A percentile compares a stretch with the other conserved stretches of the same genome.
Evolutionary conservation across 1,284 basidiomycete species (phyloP).

Genomic region (Heliocybe sulcata): DNA sequence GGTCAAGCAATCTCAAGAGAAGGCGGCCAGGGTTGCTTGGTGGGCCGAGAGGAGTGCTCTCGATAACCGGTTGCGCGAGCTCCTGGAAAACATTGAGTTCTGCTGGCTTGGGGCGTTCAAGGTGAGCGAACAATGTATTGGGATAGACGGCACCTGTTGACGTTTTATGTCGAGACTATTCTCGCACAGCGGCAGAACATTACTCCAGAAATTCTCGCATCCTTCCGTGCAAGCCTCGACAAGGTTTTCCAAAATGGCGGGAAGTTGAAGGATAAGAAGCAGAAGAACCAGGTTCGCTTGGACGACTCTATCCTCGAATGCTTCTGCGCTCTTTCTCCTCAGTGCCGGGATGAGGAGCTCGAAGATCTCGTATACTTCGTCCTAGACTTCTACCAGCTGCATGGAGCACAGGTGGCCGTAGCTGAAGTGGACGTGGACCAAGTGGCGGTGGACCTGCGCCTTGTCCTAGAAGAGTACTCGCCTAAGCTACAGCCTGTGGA

Average conservation of each 20-base stretch:
- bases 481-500: constrained; percentile 9
- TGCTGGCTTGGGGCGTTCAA: constrained; percentile 98
- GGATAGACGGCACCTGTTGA: neutral
- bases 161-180: constrained; percentile 57
- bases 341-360: constrained; percentile 87
- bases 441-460: constrained; percentile 69
- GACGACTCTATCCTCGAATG: constrained; percentile 79
- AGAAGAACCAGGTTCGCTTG: constrained; percentile 43
- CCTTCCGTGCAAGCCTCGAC: constrained; percentile 58
- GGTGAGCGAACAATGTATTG: constrained; percentile 35
- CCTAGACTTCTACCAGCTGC: constrained; percentile 90
- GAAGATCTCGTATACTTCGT: constrained; percentile 95
- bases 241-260: constrained; percentile 67
- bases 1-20: constrained; percentile 52
- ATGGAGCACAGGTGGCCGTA: constrained; percentile 83
- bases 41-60: constrained; percentile 78
- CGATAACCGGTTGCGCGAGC: constrained; percentile 68
- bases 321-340: constrained; percentile 77
- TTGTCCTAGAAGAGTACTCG: constrained; percentile 63
- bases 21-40: constrained; percentile 69
- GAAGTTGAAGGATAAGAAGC: constrained; percentile 52
- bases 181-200: constrained; percentile 20
- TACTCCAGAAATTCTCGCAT: neutral
- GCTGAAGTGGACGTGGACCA: constrained; percentile 93
- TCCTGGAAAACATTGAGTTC: constrained; percentile 86